phyloP scores from a whole-genome alignment of 2,329 filamentous ascomycete genomes.

The Phialophora expanda region DNA sequence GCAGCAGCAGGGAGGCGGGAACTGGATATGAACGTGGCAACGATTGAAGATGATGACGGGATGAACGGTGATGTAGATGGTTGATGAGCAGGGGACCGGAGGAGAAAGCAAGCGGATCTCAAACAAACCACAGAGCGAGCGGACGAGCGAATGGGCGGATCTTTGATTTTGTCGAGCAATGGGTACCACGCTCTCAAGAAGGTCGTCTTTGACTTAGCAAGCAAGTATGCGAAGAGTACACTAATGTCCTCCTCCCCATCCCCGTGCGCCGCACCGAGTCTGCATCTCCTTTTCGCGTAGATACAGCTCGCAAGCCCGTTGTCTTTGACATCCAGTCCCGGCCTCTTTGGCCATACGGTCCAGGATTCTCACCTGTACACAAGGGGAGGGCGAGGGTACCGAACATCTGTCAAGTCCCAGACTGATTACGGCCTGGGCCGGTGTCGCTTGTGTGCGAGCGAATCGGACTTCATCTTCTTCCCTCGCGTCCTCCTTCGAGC shows the following conservation, averaged over 20 bases:
- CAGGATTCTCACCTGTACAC: no score
- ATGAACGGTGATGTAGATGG: slow-evolving; percentile 1
- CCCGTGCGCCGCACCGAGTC: background rate
- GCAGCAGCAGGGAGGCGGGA: slow-evolving; percentile 5
- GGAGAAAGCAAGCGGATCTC: background rate
- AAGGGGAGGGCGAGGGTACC: no score
- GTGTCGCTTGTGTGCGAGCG: no score
- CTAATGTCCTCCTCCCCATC: background rate
- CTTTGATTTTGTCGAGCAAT: slow-evolving; percentile 3
- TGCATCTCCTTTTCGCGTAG: background rate
- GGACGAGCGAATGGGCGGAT: slow-evolving; percentile 3
- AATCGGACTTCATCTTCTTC: no score
- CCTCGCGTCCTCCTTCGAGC: no score
- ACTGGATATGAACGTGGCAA: slow-evolving; percentile 24
- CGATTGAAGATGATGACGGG: slow-evolving; percentile 4
- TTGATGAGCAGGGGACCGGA: background rate
- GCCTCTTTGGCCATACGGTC: no score
- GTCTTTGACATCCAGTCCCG: no score
- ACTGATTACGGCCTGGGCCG: no score
- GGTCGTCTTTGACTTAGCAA: slow-evolving; percentile 6
- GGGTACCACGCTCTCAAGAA: background rate
- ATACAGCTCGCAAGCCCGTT: no score
- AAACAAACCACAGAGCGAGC: background rate
- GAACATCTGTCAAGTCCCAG: no score
- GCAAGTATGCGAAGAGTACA: slow-evolving; percentile 2